Percentiles rank a stretch among this genome's conserved stretches.
Evolutionary conservation across 345 rosid genomes (phyloP).

Genomic region (Combretum micranthum): DNA sequence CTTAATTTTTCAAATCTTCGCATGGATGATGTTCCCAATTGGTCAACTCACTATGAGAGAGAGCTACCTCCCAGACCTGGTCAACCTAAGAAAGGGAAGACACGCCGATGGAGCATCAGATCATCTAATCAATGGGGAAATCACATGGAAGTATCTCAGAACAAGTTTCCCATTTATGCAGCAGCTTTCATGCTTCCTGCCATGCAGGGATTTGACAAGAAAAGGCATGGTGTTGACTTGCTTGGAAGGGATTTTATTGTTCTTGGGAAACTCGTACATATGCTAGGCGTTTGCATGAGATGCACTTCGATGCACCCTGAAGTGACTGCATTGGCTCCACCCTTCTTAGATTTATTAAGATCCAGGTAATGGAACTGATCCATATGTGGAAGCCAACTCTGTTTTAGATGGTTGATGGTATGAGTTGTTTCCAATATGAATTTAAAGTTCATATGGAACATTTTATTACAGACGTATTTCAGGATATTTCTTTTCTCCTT

Average conservation of each 20-base stretch:
- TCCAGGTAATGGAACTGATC: constrained; percentile 44
- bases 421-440: too few relatives aligned
- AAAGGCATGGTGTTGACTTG: constrained; percentile 93
- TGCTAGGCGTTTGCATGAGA: constrained; percentile 90
- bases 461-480: too few relatives aligned
- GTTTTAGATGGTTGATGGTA: neutral
- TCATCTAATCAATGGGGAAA: constrained; percentile 34
- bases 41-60: constrained; percentile 82
- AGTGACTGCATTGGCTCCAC: constrained; percentile 72
- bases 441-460: too few relatives aligned
- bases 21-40: constrained; percentile 21
- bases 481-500: neutral
- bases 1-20: constrained; percentile 20
- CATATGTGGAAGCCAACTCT: neutral
- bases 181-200: constrained; percentile 99
- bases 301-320: constrained; percentile 93
- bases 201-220: constrained; percentile 91
- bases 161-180: constrained; percentile 76
- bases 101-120: constrained; percentile 75
- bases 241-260: constrained; percentile 88
- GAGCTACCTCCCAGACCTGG: constrained; percentile 59
- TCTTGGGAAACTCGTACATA: constrained; percentile 87
- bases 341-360: constrained; percentile 76
- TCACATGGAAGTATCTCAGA: constrained; percentile 54
- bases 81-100: constrained; percentile 64